Conservation (phyloP, 2,329 filamentous ascomycete genomes). For the Ceratocystis alfenasii region DNA sequence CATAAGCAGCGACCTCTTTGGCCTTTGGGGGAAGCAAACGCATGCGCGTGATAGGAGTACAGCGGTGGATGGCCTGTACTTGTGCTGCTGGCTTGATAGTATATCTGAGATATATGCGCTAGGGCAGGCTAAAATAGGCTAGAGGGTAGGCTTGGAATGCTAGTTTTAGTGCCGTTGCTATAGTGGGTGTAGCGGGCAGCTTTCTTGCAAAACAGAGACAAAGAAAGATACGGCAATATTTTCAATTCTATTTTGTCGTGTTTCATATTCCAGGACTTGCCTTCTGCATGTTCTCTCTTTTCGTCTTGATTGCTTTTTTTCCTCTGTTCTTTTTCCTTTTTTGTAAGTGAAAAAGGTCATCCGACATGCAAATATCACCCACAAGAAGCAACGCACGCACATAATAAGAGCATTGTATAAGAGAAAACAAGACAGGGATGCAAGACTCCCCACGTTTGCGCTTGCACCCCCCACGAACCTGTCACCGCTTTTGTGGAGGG, state of each 20-base stretch:
- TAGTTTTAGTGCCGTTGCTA: too few relatives aligned
- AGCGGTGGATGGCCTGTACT: not conserved
- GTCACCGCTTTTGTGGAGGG: constrained; percentile 16
- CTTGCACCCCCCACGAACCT: constrained; percentile 12
- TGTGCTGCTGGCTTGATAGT: not conserved
- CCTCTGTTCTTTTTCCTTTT: not conserved
- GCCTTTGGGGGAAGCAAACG: too few relatives aligned
- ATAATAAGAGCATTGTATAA: constrained; percentile 2
- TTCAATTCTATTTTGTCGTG: not conserved
- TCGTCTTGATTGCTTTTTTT: not conserved
- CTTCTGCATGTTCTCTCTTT: not conserved
- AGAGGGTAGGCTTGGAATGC: not conserved
- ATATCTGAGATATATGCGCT: not conserved
- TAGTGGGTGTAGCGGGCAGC: too few relatives aligned
- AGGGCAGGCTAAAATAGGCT: not conserved
- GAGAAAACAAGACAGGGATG: constrained; percentile 9
- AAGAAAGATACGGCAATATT: too few relatives aligned
- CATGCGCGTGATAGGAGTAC: not conserved
- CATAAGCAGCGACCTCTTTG: too few relatives aligned
- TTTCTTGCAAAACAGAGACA: too few relatives aligned
- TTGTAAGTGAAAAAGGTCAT: not conserved
- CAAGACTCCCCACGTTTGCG: constrained; percentile 13
- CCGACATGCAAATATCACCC: constrained; percentile 9
- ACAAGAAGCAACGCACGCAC: constrained; percentile 3
- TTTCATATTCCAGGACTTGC: not conserved